These are phyloP conservation scores for Tolypocladium tropicale DNA, from an alignment of 2,329 filamentous ascomycete species.

Conservation along the genomic window DNA sequence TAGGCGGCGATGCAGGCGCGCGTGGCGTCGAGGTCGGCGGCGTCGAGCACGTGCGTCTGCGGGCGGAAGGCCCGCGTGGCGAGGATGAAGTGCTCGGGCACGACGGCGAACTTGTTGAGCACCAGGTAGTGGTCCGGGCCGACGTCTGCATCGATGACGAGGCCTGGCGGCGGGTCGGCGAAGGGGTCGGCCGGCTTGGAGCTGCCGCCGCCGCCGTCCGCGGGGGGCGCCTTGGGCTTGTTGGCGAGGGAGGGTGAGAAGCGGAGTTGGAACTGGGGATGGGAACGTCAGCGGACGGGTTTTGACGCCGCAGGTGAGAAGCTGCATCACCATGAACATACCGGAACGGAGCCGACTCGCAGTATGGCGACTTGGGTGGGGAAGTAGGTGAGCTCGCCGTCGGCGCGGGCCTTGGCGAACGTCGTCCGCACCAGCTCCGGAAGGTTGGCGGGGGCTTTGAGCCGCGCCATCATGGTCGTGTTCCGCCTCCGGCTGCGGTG, in stretches of 20 bases:
- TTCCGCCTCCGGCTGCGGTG: not conserved
- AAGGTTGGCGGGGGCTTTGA: constrained; percentile 34
- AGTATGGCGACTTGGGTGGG: constrained; percentile 42
- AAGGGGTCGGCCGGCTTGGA: constrained; percentile 50
- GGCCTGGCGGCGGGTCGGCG: constrained; percentile 42
- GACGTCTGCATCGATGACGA: constrained; percentile 42
- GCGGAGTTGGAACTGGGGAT: constrained; percentile 56
- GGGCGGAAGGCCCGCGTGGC: constrained; percentile 51
- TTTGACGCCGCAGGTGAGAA: too few species aligned
- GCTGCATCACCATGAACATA: too few species aligned
- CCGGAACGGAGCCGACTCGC: constrained; percentile 29
- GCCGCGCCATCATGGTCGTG: constrained; percentile 22
- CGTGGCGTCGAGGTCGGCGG: constrained; percentile 48
- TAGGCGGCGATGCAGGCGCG: constrained; percentile 53
- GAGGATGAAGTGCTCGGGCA: constrained; percentile 62
- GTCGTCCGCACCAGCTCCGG: constrained; percentile 39
- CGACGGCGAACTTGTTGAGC: constrained; percentile 66
- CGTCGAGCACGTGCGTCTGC: constrained; percentile 55
- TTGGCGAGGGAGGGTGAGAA: constrained; percentile 59
- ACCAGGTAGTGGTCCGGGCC: constrained; percentile 51
- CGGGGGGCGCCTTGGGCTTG: constrained; percentile 46
- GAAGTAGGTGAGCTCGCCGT: constrained; percentile 42
- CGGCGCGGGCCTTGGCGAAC: constrained; percentile 36
- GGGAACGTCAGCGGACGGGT: not conserved
- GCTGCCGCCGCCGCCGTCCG: constrained; percentile 14